Evolutionary conservation across 23 red algal species (phyloP).

Genomic region (Gracilaria caudata): DNA sequence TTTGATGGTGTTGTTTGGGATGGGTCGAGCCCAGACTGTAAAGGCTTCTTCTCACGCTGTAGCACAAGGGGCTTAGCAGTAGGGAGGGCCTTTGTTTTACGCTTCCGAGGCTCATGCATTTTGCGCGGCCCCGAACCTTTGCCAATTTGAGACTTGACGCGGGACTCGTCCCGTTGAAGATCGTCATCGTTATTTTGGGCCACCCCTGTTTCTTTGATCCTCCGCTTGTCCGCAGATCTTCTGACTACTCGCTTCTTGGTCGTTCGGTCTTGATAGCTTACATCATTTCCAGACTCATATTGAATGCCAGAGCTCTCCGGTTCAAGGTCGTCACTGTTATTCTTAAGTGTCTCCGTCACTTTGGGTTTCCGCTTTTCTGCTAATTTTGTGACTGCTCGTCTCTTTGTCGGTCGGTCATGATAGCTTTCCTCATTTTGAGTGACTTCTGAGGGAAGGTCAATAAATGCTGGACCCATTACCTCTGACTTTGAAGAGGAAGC

Average conservation of each 20-base stretch:
- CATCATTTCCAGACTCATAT: neutral
- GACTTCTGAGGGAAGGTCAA: slow-evolving; percentile 12
- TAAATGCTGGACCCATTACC: neutral
- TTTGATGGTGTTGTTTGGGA: neutral
- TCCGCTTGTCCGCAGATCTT: neutral
- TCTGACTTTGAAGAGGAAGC: neutral
- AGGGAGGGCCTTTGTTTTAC: neutral
- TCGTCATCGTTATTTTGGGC: neutral
- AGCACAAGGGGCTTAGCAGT: neutral
- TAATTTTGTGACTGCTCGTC: too few species aligned
- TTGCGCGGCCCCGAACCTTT: neutral
- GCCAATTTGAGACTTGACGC: neutral
- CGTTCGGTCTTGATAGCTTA: neutral
- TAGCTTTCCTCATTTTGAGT: slow-evolving; percentile 2
- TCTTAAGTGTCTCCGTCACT: neutral
- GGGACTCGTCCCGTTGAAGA: neutral
- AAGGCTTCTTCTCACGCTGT: neutral
- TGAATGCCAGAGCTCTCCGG: neutral
- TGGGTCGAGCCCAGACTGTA: neutral
- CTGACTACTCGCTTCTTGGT: neutral
- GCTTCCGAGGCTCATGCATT: slow-evolving; percentile 1
- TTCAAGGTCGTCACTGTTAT: neutral
- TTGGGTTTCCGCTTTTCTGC: neutral
- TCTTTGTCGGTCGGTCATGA: slow-evolving; percentile 2
- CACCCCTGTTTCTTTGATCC: neutral